phyloP scores from a whole-genome alignment of 2,329 filamentous ascomycete species.

The Fusarium pseudoanthophilum region DNA sequence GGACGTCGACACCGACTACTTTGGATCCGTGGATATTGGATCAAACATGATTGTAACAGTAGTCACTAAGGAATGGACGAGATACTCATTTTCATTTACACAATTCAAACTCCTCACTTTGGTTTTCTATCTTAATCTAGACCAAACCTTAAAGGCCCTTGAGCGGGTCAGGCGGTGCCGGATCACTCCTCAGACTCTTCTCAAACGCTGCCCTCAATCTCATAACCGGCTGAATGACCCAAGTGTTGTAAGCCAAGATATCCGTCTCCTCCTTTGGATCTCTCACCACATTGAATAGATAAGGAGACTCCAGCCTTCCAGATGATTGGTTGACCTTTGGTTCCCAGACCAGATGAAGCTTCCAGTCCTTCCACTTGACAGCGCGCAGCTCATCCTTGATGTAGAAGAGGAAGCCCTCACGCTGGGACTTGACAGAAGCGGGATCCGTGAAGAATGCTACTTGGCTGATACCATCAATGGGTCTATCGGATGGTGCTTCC shows the following conservation, averaged over 20 bases:
- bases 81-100: not conserved
- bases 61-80: too few relatives aligned
- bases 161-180: constrained; percentile 47
- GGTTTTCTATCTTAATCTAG: not conserved
- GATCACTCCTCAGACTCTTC: constrained; percentile 45
- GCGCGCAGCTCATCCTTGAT: constrained; percentile 50
- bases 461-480: constrained; percentile 48
- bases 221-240: constrained; percentile 48
- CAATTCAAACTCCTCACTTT: fast-evolving
- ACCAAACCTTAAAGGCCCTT: constrained; percentile 29
- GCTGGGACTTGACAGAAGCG: constrained; percentile 8
- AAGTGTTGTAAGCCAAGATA: constrained; percentile 47
- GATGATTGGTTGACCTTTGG: constrained; percentile 49
- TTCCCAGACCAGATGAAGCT: constrained; percentile 50
- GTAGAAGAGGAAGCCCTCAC: constrained; percentile 48
- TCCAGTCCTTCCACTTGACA: constrained; percentile 52
- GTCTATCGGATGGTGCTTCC: constrained; percentile 40
- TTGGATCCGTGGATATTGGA: constrained; percentile 17
- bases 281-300: constrained; percentile 47
- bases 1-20: not conserved
- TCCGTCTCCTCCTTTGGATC: constrained; percentile 51
- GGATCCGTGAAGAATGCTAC: constrained; percentile 43
- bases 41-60: not conserved
- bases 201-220: constrained; percentile 43
- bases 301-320: constrained; percentile 48